A percentile compares a stretch with the other conserved stretches of the same genome.
Evolutionary conservation across 768 basidiomycete species (phyloP).

Genomic region (Suillus cothurnatus): DNA sequence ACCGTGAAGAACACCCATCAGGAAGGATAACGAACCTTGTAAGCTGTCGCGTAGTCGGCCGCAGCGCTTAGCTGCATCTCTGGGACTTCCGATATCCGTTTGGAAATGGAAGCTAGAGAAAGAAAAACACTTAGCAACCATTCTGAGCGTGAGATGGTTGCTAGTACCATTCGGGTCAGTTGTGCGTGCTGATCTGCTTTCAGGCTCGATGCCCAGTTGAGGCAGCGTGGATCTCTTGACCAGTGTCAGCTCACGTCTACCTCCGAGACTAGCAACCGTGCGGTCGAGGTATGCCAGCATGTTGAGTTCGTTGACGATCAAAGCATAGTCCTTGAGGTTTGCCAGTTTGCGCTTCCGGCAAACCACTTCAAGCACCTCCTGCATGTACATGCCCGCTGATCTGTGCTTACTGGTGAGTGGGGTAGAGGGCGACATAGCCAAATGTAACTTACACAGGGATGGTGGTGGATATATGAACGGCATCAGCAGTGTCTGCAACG

Average conservation of each 20-base stretch:
- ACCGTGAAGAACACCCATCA: background rate
- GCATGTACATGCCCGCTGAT: constrained; percentile 94
- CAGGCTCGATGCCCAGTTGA: constrained; percentile 67
- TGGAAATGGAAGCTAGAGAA: constrained; percentile 85
- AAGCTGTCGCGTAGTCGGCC: constrained; percentile 81
- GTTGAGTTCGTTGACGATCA: constrained; percentile 61
- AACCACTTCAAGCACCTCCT: constrained; percentile 88
- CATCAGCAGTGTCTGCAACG: constrained; percentile 79
- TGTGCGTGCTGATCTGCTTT: constrained; percentile 65
- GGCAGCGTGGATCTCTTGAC: constrained; percentile 79
- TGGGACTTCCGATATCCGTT: constrained; percentile 71
- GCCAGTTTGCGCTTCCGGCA: constrained; percentile 68
- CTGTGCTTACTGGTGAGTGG: constrained; percentile 35
- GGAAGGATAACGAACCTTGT: constrained; percentile 59
- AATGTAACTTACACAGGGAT: constrained; percentile 78
- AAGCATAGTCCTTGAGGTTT: constrained; percentile 80
- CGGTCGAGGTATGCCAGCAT: constrained; percentile 90
- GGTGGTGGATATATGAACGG: constrained; percentile 85
- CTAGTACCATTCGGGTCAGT: constrained; percentile 88
- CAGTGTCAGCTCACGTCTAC: constrained; percentile 79
- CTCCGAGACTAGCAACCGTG: constrained; percentile 94
- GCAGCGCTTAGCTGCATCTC: constrained; percentile 59
- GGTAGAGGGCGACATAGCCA: background rate
- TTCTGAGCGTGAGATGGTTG: background rate
- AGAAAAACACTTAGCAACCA: constrained; percentile 4